Conservation (phyloP, 208 protist genomes). For the Herpetomonas samuelpessoai region DNA sequence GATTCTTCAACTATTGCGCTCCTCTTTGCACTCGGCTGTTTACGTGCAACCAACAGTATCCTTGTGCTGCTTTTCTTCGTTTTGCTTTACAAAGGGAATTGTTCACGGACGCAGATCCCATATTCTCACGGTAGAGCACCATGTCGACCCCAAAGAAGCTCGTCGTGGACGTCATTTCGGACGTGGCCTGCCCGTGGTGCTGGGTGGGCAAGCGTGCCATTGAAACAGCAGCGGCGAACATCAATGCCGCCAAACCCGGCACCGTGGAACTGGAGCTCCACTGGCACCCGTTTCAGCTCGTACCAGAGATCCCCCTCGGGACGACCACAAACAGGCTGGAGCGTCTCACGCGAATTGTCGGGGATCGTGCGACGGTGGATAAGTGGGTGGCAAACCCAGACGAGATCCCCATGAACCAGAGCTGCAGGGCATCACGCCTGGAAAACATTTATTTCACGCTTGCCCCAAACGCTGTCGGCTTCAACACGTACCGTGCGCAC, state of each 20-base stretch:
- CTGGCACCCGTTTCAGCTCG: conserved; percentile 39
- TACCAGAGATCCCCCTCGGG: conserved; percentile 13
- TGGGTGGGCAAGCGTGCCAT: conserved; percentile 49
- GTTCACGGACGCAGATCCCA: too few relatives aligned
- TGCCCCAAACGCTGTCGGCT: conserved; percentile 6
- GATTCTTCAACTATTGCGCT: too few relatives aligned
- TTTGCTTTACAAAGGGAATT: too few relatives aligned
- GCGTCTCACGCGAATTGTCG: conserved; percentile 15
- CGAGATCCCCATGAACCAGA: conserved; percentile 40
- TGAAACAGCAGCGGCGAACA: conserved; percentile 22
- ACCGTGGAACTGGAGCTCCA: conserved; percentile 31
- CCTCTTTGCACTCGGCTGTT: too few relatives aligned
- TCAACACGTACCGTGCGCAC: conserved; percentile 38
- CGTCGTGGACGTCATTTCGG: conserved; percentile 29
- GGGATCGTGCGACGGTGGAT: conserved; percentile 6
- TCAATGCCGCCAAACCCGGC: conserved; percentile 15
- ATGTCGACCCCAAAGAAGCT: conserved; percentile 13
- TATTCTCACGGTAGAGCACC: not conserved
- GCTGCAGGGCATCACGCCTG: conserved; percentile 20
- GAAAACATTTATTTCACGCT: conserved; percentile 22
- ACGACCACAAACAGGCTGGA: conserved; percentile 10
- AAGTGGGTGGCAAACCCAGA: conserved; percentile 27
- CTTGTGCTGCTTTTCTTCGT: too few relatives aligned
- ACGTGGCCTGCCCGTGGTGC: conserved; percentile 41
- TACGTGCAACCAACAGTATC: too few relatives aligned